These are phyloP conservation scores for Brasenia schreberi DNA, from an alignment of 164 flowering plant genomes.

Conservation along the genomic window DNA sequence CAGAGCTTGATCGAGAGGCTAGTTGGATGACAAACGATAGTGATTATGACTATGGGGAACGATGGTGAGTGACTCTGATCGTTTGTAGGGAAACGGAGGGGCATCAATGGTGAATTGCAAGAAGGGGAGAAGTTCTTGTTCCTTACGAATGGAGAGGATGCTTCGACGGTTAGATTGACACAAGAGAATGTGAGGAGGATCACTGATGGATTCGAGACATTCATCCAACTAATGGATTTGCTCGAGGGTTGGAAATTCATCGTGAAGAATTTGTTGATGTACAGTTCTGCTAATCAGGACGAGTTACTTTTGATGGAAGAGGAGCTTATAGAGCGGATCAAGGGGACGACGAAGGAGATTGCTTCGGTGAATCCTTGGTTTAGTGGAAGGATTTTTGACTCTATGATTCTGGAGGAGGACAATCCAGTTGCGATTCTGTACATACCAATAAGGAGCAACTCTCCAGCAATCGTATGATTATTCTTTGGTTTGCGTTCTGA, in stretches of 20 bases:
- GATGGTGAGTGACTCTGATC: too few relatives aligned
- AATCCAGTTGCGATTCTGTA: conserved; percentile 50
- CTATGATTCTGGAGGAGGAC: conserved; percentile 58
- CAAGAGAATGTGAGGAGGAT: conserved; percentile 40
- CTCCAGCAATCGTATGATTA: conserved; percentile 35
- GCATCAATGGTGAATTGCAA: conserved; percentile 74
- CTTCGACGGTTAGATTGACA: conserved; percentile 22
- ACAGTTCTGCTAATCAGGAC: conserved; percentile 61
- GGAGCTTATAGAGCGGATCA: conserved; percentile 50
- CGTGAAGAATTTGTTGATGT: conserved; percentile 83
- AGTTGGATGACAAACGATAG: too few relatives aligned
- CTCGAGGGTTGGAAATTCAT: conserved; percentile 82
- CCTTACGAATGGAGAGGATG: conserved; percentile 51
- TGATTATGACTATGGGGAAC: too few relatives aligned
- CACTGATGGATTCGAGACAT: conserved; percentile 91
- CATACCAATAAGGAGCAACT: conserved; percentile 55
- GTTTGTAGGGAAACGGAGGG: too few relatives aligned
- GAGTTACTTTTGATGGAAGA: conserved; percentile 69
- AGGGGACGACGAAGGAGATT: conserved; percentile 69
- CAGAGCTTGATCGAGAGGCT: too few relatives aligned
- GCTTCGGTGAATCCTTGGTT: conserved; percentile 47
- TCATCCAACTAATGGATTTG: conserved; percentile 66
- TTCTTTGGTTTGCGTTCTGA: conserved; percentile 45
- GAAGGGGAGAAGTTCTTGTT: conserved; percentile 57
- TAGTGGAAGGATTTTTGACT: conserved; percentile 55